Evolutionary conservation across 2,329 filamentous ascomycete genomes (phyloP), one percentile per base, ranked within the genome.

Genomic region (Paraphoma sp.): DNA sequence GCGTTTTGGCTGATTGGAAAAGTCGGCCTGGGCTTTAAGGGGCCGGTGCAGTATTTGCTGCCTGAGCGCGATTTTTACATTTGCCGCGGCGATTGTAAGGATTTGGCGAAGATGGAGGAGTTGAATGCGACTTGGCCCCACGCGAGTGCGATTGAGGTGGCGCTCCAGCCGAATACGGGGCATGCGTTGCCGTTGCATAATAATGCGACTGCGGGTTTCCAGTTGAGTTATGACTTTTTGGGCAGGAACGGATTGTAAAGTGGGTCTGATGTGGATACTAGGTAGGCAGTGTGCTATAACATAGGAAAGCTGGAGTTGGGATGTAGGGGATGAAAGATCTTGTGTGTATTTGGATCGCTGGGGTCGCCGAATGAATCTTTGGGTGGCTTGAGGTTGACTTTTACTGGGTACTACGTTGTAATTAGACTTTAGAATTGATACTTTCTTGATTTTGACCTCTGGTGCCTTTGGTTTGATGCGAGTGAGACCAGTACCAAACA

Each of bases 81-180:
- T 45, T 80, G 78, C 58, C 62, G 54, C 38, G 75, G 77, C 17
- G 70, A 79, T 62, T 80, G 77, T 59, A 75, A 68, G 12, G 66
- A 61, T 8, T 60, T 74, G 40, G 42, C 40, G 4, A 51, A 51
- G 6, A 29, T 18, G n/a, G 45, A 40, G 28, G 6, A 40, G 43
- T 45, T 53, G 44, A 30, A 68, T 43, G 52, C 46, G n/a, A 44
- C 45, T n/a, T 78, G 71, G 51, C 70, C 74, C 17, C 64, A 64
- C 14, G 72, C 70, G 3, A 60, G 57, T 40, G 64, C 61, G 12
- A 62, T 76, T 29, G 57, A 67, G 11, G 59, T 64, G 12, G 65
- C 70, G 44, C 59, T 78, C 2, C 75, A 78, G 57, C 76, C 76
- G 6, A 69, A 74, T 48, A 75, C 74, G 4, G 75, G 76, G 1